phyloP scores from a whole-genome alignment of 1,284 basidiomycete species.

The Limonomyces culmigenus region DNA sequence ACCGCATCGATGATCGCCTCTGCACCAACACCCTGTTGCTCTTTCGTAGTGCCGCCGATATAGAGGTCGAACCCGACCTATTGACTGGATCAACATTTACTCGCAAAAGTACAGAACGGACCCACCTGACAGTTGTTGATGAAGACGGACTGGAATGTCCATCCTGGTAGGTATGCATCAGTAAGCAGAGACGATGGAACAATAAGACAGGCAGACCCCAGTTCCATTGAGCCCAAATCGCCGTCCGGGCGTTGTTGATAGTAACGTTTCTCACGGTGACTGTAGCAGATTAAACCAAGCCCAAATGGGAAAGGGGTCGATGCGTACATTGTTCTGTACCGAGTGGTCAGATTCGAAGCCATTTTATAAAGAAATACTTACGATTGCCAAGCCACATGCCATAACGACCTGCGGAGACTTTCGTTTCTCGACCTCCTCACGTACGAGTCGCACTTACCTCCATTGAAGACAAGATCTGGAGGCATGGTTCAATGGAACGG shows the following conservation, averaged over 20 bases:
- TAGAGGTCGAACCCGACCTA: no score
- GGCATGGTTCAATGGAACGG: conserved; percentile 1
- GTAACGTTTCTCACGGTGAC: conserved; percentile 37
- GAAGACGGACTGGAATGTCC: conserved; percentile 41
- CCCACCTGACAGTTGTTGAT: conserved; percentile 42
- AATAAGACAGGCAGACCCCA: no score
- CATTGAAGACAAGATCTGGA: conserved; percentile 45
- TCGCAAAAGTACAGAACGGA: conserved; percentile 23
- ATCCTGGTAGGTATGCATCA: no score
- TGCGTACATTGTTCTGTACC: no score
- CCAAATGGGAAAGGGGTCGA: no score
- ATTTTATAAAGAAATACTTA: conserved; percentile 26
- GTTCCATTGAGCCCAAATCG: conserved; percentile 33
- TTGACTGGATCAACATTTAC: no score
- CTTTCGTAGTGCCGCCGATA: no score
- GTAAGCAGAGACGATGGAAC: no score
- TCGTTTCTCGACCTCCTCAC: no score
- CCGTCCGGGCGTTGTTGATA: conserved; percentile 36
- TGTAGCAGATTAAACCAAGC: no score
- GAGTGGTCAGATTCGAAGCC: no score
- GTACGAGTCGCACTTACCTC: conserved; percentile 29
- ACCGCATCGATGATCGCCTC: conserved; percentile 46
- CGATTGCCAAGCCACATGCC: conserved; percentile 57
- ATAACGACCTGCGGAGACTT: conserved; percentile 15
- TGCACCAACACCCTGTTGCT: conserved; percentile 28